These are phyloP conservation scores for Solanum commersonii DNA, from an alignment of 257 asterid species.

Conservation along the genomic window DNA sequence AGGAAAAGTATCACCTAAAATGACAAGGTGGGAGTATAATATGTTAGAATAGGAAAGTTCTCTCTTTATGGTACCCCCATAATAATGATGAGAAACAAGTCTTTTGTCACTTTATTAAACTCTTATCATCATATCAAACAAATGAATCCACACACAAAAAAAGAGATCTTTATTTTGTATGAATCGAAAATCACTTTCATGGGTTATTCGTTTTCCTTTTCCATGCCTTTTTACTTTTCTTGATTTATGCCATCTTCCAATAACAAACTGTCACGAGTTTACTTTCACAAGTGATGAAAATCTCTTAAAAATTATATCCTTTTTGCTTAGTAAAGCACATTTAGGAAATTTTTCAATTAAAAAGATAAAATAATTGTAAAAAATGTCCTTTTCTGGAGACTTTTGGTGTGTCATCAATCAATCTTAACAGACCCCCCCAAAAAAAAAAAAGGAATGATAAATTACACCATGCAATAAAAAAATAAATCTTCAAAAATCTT, in stretches of 20 bases:
- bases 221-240: not conserved
- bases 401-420: slow-evolving; percentile 8
- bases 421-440: slow-evolving; percentile 25
- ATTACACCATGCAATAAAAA: not conserved
- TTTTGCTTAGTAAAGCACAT: not conserved
- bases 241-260: not conserved
- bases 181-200: not conserved
- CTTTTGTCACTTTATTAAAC: not conserved
- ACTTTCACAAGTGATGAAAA: not conserved
- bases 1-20: no score
- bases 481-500: slow-evolving; percentile 5
- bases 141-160: not conserved
- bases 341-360: not conserved
- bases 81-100: not conserved
- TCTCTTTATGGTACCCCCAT: not conserved
- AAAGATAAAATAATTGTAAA: not conserved
- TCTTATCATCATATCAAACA: not conserved
- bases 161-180: not conserved
- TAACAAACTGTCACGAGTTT: not conserved
- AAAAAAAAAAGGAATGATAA: slow-evolving; percentile 6
- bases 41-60: not conserved
- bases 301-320: not conserved
- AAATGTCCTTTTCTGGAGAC: slow-evolving; percentile 3
- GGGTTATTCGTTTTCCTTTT: not conserved
- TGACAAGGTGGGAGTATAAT: not conserved